These are phyloP conservation scores for Alternaria longipes DNA, from an alignment of 2,329 filamentous ascomycete genomes.

Conservation along the genomic window DNA sequence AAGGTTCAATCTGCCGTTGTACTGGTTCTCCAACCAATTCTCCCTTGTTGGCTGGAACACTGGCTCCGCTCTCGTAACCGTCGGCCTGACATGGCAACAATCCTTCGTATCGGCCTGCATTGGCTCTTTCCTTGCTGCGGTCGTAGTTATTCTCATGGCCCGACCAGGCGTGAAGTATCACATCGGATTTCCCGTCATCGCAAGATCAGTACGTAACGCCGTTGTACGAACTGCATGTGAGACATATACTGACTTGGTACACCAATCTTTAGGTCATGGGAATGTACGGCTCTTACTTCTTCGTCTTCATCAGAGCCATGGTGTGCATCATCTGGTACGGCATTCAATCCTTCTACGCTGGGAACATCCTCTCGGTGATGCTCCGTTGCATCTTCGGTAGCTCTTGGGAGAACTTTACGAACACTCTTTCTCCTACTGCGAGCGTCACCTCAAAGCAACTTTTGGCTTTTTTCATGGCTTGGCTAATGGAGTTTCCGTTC, in stretches of 20 bases:
- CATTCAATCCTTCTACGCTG: constrained; percentile 37
- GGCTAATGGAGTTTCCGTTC: constrained; percentile 46
- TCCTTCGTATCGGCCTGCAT: constrained; percentile 34
- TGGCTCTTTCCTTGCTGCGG: constrained; percentile 33
- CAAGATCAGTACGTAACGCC: constrained; percentile 16
- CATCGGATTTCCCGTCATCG: constrained; percentile 30
- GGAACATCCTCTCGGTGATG: constrained; percentile 48
- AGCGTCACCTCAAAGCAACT: constrained; percentile 47
- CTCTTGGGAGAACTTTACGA: constrained; percentile 47
- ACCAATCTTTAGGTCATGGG: constrained; percentile 21
- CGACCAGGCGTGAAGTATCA: constrained; percentile 37
- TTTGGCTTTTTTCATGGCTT: constrained; percentile 44
- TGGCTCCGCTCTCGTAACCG: constrained; percentile 28
- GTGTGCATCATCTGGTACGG: constrained; percentile 54
- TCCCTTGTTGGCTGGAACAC: constrained; percentile 33
- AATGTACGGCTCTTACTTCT: constrained; percentile 53
- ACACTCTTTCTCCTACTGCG: constrained; percentile 38
- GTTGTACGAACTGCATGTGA: too few relatives aligned
- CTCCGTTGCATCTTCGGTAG: constrained; percentile 53
- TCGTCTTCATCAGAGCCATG: constrained; percentile 49
- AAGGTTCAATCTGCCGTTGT: constrained; percentile 34
- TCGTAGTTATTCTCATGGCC: constrained; percentile 35
- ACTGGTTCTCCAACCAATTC: constrained; percentile 36
- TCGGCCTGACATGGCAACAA: constrained; percentile 36
- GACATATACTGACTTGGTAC: too few relatives aligned